These are phyloP conservation scores for Erythrobasidium hasegawianum DNA, from an alignment of 1,284 basidiomycete species.

Conservation along the genomic window DNA sequence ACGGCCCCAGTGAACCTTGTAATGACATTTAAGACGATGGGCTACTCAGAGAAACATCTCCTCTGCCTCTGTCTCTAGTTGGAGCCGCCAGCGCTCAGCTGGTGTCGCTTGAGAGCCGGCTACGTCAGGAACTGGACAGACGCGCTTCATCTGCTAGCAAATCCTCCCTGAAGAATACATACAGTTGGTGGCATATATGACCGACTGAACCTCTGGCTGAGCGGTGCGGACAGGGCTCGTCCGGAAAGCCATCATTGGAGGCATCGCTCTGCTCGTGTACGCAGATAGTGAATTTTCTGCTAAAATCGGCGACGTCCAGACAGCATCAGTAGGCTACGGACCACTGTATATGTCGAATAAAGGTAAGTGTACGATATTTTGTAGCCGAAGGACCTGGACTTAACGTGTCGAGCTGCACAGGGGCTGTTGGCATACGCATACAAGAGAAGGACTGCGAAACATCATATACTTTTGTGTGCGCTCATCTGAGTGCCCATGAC, in stretches of 20 bases:
- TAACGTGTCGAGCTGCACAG: conserved; percentile 33
- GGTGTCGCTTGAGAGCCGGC: conserved; percentile 32
- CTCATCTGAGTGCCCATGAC: conserved; percentile 82
- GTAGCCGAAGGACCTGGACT: conserved; percentile 41
- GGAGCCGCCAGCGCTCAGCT: conserved; percentile 44
- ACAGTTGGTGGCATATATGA: too few relatives aligned
- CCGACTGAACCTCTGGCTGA: background rate
- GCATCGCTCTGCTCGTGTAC: conserved; percentile 76
- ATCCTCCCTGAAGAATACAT: too few relatives aligned
- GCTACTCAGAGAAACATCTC: conserved; percentile 54
- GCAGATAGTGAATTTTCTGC: conserved; percentile 64
- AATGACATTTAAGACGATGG: conserved; percentile 59
- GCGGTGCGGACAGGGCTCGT: conserved; percentile 55
- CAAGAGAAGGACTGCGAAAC: conserved; percentile 24
- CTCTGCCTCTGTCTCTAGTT: conserved; percentile 48
- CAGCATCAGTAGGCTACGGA: conserved; percentile 70
- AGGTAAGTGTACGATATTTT: conserved; percentile 12
- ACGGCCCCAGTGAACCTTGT: conserved; percentile 59
- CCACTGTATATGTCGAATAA: conserved; percentile 54
- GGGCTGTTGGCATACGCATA: conserved; percentile 42
- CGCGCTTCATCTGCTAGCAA: too few relatives aligned
- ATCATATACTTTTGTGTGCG: conserved; percentile 74
- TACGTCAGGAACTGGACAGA: conserved; percentile 34
- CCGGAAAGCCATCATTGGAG: conserved; percentile 70
- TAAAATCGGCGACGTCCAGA: conserved; percentile 64